phyloP scores from a whole-genome alignment of 108 stramenopile species.

The Cyclotella kingstonii region DNA sequence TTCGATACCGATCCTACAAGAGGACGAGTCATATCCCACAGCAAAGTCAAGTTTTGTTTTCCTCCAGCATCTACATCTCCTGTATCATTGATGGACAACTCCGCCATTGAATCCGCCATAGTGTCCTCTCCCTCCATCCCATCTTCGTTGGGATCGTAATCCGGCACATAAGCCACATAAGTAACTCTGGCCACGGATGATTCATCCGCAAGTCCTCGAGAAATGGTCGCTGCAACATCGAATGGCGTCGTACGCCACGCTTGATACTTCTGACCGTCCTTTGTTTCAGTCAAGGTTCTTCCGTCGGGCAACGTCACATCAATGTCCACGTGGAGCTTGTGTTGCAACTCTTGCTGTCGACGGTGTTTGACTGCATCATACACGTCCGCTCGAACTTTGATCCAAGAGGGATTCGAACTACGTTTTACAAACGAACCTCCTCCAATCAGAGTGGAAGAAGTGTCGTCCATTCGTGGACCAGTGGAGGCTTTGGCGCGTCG shows the following conservation, averaged over 20 bases:
- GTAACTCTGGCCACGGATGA: constrained; percentile 87
- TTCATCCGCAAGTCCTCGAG: constrained; percentile 87
- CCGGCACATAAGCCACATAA: constrained; percentile 70
- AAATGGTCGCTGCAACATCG: constrained; percentile 90
- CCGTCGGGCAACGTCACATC: constrained; percentile 96
- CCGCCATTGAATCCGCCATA: constrained; percentile 71
- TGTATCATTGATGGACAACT: constrained; percentile 58
- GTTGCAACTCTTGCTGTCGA: constrained; percentile 55
- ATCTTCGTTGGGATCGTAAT: constrained; percentile 74
- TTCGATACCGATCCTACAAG: constrained; percentile 86
- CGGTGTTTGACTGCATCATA: constrained; percentile 63
- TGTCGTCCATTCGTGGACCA: constrained; percentile 78
- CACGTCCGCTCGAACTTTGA: constrained; percentile 57
- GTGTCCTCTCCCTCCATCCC: constrained; percentile 82
- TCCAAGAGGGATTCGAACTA: constrained; percentile 61
- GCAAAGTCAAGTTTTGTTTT: constrained; percentile 54
- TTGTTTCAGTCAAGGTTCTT: constrained; percentile 53
- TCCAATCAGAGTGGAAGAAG: constrained; percentile 55
- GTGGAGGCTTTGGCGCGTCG: constrained; percentile 78
- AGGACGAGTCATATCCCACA: constrained; percentile 97
- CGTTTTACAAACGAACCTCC: constrained; percentile 71
- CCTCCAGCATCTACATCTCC: constrained; percentile 25
- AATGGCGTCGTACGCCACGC: constrained; percentile 86
- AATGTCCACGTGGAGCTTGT: constrained; percentile 80
- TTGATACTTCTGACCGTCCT: constrained; percentile 48